phyloP scores from a whole-genome alignment of 345 rosid species.

The Carallia pectinifolia region DNA sequence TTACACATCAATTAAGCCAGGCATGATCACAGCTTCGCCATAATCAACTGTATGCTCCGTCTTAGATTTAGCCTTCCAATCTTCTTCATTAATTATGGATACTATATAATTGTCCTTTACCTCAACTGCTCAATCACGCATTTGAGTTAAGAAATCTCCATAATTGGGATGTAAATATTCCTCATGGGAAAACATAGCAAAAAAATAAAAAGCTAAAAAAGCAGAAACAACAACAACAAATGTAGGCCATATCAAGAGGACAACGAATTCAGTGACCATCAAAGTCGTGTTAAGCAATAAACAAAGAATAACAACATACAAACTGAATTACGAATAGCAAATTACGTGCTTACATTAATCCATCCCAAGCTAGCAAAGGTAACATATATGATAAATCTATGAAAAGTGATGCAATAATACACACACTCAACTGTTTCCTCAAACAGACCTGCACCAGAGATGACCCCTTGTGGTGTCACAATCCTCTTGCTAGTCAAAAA shows the following conservation, averaged over 20 bases:
- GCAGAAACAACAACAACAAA: neutral
- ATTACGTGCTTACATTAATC: neutral
- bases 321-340: neutral
- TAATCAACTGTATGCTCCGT: conserved; percentile 55
- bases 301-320: neutral
- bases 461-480: conserved; percentile 63
- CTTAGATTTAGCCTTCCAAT: conserved; percentile 51
- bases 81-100: conserved; percentile 57
- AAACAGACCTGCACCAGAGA: conserved; percentile 76
- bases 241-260: neutral
- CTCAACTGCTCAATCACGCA: conserved; percentile 52
- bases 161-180: too few species aligned
- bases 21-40: conserved; percentile 92
- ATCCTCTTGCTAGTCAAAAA: conserved; percentile 74
- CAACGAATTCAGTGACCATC: neutral
- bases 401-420: neutral
- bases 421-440: too few species aligned
- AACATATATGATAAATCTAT: neutral
- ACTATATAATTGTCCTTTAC: conserved; percentile 54
- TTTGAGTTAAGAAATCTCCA: neutral
- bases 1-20: conserved; percentile 93
- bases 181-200: too few species aligned
- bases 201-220: neutral
- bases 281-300: neutral
- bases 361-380: neutral